Evolutionary conservation across 345 rosid genomes (phyloP), one percentile per base, ranked within the genome.

Genomic region (Rhodomyrtus tomentosa): DNA sequence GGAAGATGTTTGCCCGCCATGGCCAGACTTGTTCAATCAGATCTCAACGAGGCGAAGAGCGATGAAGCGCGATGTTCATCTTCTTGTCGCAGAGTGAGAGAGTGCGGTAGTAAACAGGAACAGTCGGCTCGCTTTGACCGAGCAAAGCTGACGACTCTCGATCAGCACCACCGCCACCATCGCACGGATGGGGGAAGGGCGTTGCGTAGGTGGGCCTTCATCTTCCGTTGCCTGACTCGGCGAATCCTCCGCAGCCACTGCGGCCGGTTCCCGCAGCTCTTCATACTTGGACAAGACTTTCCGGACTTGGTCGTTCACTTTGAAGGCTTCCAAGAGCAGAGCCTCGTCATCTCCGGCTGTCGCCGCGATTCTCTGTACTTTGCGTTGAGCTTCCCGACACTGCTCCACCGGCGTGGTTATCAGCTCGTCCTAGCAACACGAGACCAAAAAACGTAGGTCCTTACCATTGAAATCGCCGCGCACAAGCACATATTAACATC

Each of bases 281-380:
- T 94, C 95, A 74, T 91, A 94, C 92, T 90, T 94, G 6, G 93
- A 87, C 38, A 93, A 91, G 68, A 88, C 95, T 86, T 92, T 93
- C 88, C 89, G 94, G 80, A 94, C 89, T 86, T 96, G 95, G 29
- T 95, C 97, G 42, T 95, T 96, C 84, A 93, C 94, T 85, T 92
- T 95, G 91, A 95, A 88, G 83, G 97, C 98, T 90, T 92, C 95
- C 53, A 95, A 96, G 16, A 96, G 91, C 84, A 91, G 22, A 27
- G 97, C 95, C 90, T 96, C 99, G 16, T 94, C 88, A 48, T 93
- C 94, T 85, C 95, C 97, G 55, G 85, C 91, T 21, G 95, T 91
- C 88, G 93, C 97, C 14, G 95, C 90, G 68, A 96, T 93, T 89
- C 96, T 89, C 87, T 89, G 97, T 24, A 96, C 92, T 3, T 89